These are phyloP conservation scores for Puccinia brachypodii DNA, from an alignment of 1,284 basidiomycete genomes.

Conservation along the genomic window DNA sequence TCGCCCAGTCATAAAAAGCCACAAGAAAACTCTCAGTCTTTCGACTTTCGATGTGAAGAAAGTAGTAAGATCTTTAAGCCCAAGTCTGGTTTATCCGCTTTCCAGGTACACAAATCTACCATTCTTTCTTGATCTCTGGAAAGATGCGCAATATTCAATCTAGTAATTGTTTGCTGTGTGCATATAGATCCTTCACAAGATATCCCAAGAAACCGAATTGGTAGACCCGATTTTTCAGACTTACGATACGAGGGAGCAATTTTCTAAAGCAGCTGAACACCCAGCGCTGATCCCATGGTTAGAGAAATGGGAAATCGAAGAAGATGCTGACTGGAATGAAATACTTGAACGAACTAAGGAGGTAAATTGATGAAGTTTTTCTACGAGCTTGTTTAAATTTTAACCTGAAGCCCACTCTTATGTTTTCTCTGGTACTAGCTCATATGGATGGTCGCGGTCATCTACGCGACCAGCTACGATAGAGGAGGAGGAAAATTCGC, in stretches of 20 bases:
- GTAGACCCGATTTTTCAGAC: neutral
- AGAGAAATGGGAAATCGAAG: slow-evolving; percentile 25
- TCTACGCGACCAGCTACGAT: slow-evolving; percentile 36
- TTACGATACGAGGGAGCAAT: slow-evolving; percentile 3
- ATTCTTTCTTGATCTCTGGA: neutral
- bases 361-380: neutral
- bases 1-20: neutral
- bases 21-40: neutral
- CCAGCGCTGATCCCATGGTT: slow-evolving; percentile 16
- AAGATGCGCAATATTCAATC: neutral
- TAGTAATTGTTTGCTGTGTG: neutral
- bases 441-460: slow-evolving; percentile 29
- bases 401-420: neutral
- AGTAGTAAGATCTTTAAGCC: neutral
- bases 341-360: slow-evolving; percentile 40
- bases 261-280: slow-evolving; percentile 16
- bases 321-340: slow-evolving; percentile 28
- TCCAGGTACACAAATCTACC: slow-evolving; percentile 8
- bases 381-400: neutral
- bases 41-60: slow-evolving; percentile 16
- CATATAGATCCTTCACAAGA: slow-evolving; percentile 32
- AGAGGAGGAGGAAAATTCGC: neutral
- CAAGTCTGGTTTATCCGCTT: slow-evolving; percentile 22
- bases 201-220: slow-evolving; percentile 16
- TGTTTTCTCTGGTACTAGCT: slow-evolving; percentile 4